Percentiles rank a stretch among this genome's conserved stretches.
Conservation (phyloP, 2,329 filamentous ascomycete genomes). For the Beauveria rudraprayagi region DNA sequence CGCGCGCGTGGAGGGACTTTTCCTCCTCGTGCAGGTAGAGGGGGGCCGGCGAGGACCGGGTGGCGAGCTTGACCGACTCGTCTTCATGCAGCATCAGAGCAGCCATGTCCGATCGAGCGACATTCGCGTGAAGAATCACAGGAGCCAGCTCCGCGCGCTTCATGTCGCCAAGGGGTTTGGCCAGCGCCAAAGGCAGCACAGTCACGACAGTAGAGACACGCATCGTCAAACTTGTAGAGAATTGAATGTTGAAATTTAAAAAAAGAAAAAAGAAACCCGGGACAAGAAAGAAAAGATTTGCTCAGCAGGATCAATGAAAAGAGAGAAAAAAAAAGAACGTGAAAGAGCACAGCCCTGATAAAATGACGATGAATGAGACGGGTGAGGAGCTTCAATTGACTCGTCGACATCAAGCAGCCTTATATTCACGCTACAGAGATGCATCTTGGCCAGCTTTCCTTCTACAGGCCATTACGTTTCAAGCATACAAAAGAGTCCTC, state of each 20-base stretch:
- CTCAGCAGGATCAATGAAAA: background rate
- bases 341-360: too few species aligned
- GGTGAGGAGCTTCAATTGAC: background rate
- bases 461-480: too few species aligned
- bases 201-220: background rate
- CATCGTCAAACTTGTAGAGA: background rate
- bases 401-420: background rate
- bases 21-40: background rate
- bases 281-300: background rate
- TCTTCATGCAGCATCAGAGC: background rate
- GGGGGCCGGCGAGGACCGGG: background rate
- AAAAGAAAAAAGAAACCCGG: too few species aligned
- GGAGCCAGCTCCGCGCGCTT: background rate
- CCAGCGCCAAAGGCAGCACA: background rate
- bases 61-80: background rate
- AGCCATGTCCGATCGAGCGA: background rate
- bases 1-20: background rate
- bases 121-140: background rate
- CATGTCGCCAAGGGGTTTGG: background rate
- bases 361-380: background rate
- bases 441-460: background rate
- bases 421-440: background rate
- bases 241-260: too few species aligned
- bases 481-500: too few species aligned
- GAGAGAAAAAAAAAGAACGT: too few species aligned